These are phyloP conservation scores for Rhododendron griersonianum DNA, from an alignment of 148 eudicot species.

Conservation along the genomic window DNA sequence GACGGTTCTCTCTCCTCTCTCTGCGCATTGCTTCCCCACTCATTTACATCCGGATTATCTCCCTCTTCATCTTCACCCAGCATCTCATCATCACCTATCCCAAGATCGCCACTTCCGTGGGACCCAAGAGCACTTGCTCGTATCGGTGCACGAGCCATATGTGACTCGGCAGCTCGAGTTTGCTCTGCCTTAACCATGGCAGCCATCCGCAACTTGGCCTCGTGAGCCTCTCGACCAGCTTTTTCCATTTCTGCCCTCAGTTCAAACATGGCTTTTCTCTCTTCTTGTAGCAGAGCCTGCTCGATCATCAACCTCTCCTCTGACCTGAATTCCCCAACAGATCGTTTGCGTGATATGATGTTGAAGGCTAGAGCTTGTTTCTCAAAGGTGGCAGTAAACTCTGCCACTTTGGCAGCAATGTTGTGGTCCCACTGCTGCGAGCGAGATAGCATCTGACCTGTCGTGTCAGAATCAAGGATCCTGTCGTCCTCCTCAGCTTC, in stretches of 20 bases:
- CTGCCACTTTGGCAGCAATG: constrained; percentile 84
- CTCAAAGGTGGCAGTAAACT: constrained; percentile 82
- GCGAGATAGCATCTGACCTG: constrained; percentile 77
- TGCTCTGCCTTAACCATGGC: constrained; percentile 70
- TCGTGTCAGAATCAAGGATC: constrained; percentile 83
- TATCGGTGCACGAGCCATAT: constrained; percentile 67
- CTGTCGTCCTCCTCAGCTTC: constrained; percentile 98
- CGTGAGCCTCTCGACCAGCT: constrained; percentile 74
- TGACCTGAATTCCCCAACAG: constrained; percentile 78
- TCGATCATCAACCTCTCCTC: constrained; percentile 90
- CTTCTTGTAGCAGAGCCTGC: constrained; percentile 75
- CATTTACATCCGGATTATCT: constrained; percentile 51
- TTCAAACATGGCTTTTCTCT: constrained; percentile 57
- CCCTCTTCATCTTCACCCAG: constrained; percentile 56
- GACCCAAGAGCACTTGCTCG: constrained; percentile 74
- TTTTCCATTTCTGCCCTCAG: constrained; percentile 67
- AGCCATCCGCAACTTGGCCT: constrained; percentile 74
- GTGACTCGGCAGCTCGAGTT: constrained; percentile 62
- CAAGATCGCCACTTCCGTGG: constrained; percentile 43
- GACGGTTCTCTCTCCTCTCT: constrained; percentile 86
- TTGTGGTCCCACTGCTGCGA: constrained; percentile 95
- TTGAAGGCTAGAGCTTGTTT: constrained; percentile 90
- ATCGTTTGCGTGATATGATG: constrained; percentile 74
- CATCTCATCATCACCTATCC: constrained; percentile 44
- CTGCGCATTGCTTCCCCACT: constrained; percentile 62